phyloP scores from a whole-genome alignment of 257 asterid genomes.

The Salvia miltiorrhiza region DNA sequence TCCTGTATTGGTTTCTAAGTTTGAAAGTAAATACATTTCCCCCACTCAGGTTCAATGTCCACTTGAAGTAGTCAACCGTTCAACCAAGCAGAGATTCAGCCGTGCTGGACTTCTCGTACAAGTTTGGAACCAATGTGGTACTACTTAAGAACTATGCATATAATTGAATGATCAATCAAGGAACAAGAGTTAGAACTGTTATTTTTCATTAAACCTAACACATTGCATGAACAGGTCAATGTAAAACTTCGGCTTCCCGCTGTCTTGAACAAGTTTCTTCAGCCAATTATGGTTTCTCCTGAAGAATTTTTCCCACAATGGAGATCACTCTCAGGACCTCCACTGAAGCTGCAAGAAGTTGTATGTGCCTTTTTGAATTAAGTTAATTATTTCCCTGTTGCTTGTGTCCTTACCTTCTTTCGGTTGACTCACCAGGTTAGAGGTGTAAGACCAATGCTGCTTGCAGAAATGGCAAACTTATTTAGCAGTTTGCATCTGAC shows the following conservation, averaged over 20 bases:
- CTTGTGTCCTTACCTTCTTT: slow-evolving; percentile 16
- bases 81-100: slow-evolving; percentile 90
- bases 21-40: slow-evolving; percentile 5
- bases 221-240: slow-evolving; percentile 54
- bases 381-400: neutral
- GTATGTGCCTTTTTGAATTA: slow-evolving; percentile 39
- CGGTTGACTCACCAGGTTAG: slow-evolving; percentile 61
- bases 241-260: slow-evolving; percentile 93
- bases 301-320: slow-evolving; percentile 95
- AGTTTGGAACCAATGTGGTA: slow-evolving; percentile 74
- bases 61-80: slow-evolving; percentile 77
- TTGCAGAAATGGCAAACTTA: slow-evolving; percentile 74
- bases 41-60: slow-evolving; percentile 84
- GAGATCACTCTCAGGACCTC: slow-evolving; percentile 98
- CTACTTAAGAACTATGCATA: slow-evolving; percentile 15
- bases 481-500: slow-evolving; percentile 56
- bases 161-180: neutral
- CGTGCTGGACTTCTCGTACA: slow-evolving; percentile 85
- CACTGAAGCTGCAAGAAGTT: slow-evolving; percentile 96
- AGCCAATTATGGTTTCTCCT: slow-evolving; percentile 67
- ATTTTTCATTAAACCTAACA: slow-evolving; percentile 25
- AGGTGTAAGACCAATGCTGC: slow-evolving; percentile 82
- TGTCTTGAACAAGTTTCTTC: slow-evolving; percentile 77
- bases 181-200: neutral
- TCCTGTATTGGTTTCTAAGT: neutral